phyloP scores from a whole-genome alignment of 352 stramenopile species.

The Phytopythium helicoides region DNA sequence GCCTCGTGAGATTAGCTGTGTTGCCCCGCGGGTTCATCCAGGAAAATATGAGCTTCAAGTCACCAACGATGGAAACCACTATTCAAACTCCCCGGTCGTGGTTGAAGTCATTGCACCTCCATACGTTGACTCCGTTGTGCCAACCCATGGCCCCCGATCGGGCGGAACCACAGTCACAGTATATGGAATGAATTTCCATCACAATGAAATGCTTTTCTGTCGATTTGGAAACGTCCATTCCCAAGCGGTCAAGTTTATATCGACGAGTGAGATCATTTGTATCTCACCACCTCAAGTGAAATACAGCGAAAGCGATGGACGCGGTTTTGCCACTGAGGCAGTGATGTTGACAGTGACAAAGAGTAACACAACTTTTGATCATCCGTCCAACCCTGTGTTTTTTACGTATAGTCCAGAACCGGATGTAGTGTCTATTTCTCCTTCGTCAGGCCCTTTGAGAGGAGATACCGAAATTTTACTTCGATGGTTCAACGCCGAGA shows the following conservation, averaged over 20 bases:
- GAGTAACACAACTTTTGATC: conserved; percentile 50
- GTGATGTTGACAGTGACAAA: conserved; percentile 61
- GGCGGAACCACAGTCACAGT: conserved; percentile 86
- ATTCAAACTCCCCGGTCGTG: conserved; percentile 51
- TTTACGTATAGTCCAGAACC: conserved; percentile 69
- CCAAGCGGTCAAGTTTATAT: conserved; percentile 66
- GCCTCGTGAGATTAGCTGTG: conserved; percentile 49
- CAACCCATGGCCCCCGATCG: conserved; percentile 61
- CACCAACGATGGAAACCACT: conserved; percentile 64
- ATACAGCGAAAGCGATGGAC: conserved; percentile 2
- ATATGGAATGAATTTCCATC: conserved; percentile 79
- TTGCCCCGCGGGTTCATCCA: conserved; percentile 49
- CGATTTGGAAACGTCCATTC: conserved; percentile 65
- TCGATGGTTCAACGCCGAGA: conserved; percentile 58
- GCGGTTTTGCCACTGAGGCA: conserved; percentile 20
- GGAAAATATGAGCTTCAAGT: conserved; percentile 70
- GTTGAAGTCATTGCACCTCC: conserved; percentile 79
- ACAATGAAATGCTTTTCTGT: conserved; percentile 51
- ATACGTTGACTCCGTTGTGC: conserved; percentile 64
- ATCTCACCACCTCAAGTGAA: conserved; percentile 39
- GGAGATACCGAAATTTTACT: conserved; percentile 59
- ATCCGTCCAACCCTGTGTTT: conserved; percentile 65
- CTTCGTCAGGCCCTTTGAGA: conserved; percentile 36
- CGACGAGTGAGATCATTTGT: conserved; percentile 69
- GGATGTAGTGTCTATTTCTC: conserved; percentile 55